Percentiles rank a stretch among this genome's conserved stretches.
Conservation (phyloP, 148 eudicot species). For the Vaccinium corymbosum region DNA sequence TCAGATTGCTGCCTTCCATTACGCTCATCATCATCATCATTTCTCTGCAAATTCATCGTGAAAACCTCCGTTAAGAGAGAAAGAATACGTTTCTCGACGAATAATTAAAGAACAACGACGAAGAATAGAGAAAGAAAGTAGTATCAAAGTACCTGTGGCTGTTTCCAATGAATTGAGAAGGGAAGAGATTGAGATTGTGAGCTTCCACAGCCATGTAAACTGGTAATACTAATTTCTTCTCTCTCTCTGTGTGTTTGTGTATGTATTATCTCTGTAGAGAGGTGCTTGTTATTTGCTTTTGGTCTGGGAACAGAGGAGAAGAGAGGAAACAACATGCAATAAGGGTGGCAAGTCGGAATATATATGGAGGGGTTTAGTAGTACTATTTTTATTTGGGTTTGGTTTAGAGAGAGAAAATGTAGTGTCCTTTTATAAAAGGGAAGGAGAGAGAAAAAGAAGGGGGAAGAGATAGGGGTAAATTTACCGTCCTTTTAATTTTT, state of each 20-base stretch:
- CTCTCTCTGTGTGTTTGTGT: not conserved
- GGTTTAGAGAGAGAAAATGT: conserved; percentile 23
- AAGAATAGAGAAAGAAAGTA: not conserved
- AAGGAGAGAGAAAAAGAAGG: not conserved
- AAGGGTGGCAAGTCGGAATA: conserved; percentile 15
- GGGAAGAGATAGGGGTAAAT: not conserved
- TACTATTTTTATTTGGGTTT: conserved; percentile 18
- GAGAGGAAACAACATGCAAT: conserved; percentile 22
- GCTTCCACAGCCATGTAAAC: conserved; percentile 45
- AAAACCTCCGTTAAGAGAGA: not conserved
- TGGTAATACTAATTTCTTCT: not conserved
- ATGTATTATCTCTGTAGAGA: not conserved
- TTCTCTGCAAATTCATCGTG: conserved; percentile 19
- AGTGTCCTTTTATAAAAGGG: not conserved
- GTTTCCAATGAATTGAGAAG: conserved; percentile 27
- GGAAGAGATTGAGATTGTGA: conserved; percentile 31
- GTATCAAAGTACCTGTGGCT: conserved; percentile 14
- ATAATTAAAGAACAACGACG: not conserved
- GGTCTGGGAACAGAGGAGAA: not conserved
- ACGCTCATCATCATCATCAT: conserved; percentile 27
- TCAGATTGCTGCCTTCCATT: conserved; percentile 22
- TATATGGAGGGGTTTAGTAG: conserved; percentile 25
- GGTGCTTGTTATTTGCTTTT: not conserved
- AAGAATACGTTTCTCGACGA: not conserved
- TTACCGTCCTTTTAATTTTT: not conserved